phyloP scores from a whole-genome alignment of 257 asterid species.

The Euphrasia confusa region DNA sequence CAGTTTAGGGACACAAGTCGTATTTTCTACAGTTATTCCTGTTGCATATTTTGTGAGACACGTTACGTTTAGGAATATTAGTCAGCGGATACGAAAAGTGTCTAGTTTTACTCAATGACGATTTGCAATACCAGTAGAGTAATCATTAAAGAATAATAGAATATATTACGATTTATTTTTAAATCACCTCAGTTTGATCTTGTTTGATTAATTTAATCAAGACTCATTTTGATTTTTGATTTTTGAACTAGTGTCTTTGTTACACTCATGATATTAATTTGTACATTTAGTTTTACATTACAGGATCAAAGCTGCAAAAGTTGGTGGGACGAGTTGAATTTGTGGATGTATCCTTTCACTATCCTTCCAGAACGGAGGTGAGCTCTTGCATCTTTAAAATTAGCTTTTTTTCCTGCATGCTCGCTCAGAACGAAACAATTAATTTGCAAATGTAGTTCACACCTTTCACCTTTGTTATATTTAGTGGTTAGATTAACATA shows the following conservation, averaged over 20 bases:
- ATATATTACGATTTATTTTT: neutral
- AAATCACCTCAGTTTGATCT: neutral
- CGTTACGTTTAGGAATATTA: neutral
- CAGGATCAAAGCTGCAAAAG: conserved; percentile 71
- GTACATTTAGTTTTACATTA: conserved; percentile 18
- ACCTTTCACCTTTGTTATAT: neutral
- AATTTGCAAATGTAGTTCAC: conserved; percentile 10
- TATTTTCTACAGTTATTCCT: no score
- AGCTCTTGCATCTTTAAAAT: conserved; percentile 18
- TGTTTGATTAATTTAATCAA: neutral
- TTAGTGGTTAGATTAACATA: conserved; percentile 16
- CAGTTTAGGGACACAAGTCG: no score
- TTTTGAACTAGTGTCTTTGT: neutral
- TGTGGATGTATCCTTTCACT: conserved; percentile 59
- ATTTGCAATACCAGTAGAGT: neutral
- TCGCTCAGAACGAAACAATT: conserved; percentile 11
- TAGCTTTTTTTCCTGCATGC: neutral
- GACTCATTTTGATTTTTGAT: neutral
- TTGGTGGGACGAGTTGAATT: conserved; percentile 72
- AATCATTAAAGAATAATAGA: neutral
- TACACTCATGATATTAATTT: conserved; percentile 8
- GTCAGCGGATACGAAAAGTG: conserved; percentile 18
- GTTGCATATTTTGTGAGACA: neutral
- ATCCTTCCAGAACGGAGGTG: conserved; percentile 74
- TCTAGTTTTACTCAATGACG: neutral